Percentiles rank a stretch among this genome's conserved stretches.
Evolutionary conservation across 106 monocot species (phyloP).

Genomic region (Triglochin maritima): DNA sequence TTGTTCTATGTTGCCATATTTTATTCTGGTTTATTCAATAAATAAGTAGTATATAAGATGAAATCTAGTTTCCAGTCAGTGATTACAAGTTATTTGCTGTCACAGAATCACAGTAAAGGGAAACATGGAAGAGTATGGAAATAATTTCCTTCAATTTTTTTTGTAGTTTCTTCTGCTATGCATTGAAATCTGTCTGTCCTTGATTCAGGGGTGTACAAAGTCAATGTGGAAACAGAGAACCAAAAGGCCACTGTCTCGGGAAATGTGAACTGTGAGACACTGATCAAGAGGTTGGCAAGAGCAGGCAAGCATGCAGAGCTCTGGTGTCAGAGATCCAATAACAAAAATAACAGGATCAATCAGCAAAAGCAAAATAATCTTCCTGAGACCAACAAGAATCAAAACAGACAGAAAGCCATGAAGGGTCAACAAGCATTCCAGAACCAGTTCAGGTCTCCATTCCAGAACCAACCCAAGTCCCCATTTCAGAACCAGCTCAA

Average conservation of each 20-base stretch:
- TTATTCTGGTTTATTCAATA: too few relatives aligned
- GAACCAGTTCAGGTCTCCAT: too few relatives aligned
- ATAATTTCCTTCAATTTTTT: background rate
- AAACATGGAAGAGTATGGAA: too few relatives aligned
- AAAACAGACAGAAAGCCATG: too few relatives aligned
- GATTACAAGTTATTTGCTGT: too few relatives aligned
- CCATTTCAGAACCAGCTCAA: too few relatives aligned
- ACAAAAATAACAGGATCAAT: background rate
- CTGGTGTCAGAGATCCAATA: conserved; percentile 24
- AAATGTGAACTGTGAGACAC: conserved; percentile 45
- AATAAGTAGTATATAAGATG: background rate
- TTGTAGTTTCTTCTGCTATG: background rate
- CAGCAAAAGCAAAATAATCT: background rate
- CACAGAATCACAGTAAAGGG: too few relatives aligned
- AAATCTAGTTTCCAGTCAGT: background rate
- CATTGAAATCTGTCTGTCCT: background rate
- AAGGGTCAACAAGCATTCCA: too few relatives aligned
- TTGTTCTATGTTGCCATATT: background rate
- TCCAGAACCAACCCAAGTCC: too few relatives aligned
- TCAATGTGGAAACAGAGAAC: conserved; percentile 60
- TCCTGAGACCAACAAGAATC: too few relatives aligned
- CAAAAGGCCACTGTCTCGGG: conserved; percentile 80
- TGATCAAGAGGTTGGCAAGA: conserved; percentile 57
- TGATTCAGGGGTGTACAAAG: conserved; percentile 66
- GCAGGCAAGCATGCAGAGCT: conserved; percentile 77